Evolutionary conservation across 805 yeast genomes (phyloP).

Genomic region (Wickerhamomyces canadensis): DNA sequence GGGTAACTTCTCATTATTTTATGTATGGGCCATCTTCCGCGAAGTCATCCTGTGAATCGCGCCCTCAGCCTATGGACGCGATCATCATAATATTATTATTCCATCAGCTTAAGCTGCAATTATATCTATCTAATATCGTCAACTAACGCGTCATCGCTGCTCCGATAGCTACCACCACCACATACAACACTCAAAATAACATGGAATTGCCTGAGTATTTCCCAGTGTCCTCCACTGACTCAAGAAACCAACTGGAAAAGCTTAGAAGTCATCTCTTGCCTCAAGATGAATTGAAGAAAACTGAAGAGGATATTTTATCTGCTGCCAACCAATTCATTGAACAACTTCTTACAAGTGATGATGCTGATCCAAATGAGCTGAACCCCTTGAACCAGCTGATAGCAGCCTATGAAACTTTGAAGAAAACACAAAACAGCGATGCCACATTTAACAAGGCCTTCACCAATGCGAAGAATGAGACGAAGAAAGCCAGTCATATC

Average conservation of each 20-base stretch:
- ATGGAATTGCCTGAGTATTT: constrained; percentile 5
- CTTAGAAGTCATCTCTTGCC: background rate
- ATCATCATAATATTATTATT: no score
- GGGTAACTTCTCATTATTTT: no score
- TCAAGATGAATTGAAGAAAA: constrained; percentile 2
- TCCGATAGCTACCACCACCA: no score
- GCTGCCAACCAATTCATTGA: constrained; percentile 13
- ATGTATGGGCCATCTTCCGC: no score
- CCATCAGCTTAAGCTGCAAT: no score
- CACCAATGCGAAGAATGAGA: constrained; percentile 7
- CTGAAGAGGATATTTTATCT: constrained; percentile 7
- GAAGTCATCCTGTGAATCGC: no score
- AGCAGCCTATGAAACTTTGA: constrained; percentile 15
- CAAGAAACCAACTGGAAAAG: no score
- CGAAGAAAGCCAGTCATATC: constrained; percentile 1
- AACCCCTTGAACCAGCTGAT: constrained; percentile 7
- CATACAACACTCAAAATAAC: no score
- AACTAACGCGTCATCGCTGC: no score
- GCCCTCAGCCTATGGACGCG: no score
- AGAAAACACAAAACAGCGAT: constrained; percentile 11
- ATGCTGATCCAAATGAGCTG: constrained; percentile 5
- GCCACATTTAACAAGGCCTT: constrained; percentile 10
- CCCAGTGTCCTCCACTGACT: constrained; percentile 1
- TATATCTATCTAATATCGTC: no score
- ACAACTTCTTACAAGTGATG: constrained; percentile 2